phyloP scores from a whole-genome alignment of 2,329 filamentous ascomycete species.

The Intubia oerlemansii region DNA sequence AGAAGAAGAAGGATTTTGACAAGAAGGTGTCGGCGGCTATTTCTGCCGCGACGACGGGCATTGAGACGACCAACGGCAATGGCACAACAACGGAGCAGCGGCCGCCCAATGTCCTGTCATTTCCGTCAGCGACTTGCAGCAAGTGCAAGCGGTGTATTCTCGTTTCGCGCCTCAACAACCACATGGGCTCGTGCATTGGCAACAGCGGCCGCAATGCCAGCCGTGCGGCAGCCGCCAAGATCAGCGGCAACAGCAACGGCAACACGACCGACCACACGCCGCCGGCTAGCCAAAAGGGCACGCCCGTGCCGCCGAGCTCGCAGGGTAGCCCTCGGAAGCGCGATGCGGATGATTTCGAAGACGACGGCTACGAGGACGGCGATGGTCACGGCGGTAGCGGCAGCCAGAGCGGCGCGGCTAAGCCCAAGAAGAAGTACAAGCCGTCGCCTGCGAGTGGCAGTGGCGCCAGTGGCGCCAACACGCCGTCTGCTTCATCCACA shows the following conservation, averaged over 20 bases:
- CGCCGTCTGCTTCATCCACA: constrained; percentile 6
- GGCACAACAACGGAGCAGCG: constrained; percentile 24
- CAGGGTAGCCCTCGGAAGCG: constrained; percentile 36
- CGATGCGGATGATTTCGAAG: constrained; percentile 31
- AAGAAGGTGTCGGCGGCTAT: constrained; percentile 25
- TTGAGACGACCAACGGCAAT: constrained; percentile 18
- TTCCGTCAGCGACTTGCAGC: constrained; percentile 44
- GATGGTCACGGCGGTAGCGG: constrained; percentile 6
- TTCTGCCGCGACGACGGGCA: constrained; percentile 12
- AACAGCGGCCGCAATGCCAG: constrained; percentile 43
- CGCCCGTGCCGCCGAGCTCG: constrained; percentile 28
- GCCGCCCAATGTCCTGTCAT: constrained; percentile 39
- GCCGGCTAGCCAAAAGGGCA: constrained; percentile 40
- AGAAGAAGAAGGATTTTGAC: constrained; percentile 61
- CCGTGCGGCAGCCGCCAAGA: constrained; percentile 39
- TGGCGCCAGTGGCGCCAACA: constrained; percentile 3
- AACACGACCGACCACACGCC: constrained; percentile 34
- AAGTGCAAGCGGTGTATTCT: constrained; percentile 46
- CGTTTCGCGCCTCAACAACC: constrained; percentile 43
- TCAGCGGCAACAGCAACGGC: constrained; percentile 34
- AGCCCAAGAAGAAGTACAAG: constrained; percentile 36
- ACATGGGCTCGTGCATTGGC: constrained; percentile 47
- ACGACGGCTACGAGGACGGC: constrained; percentile 20
- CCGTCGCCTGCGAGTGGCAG: constrained; percentile 8
- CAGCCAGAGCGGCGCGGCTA: too few species aligned